These are phyloP conservation scores for Xylaria acuta DNA, from an alignment of 495 filamentous ascomycete genomes.

Conservation along the genomic window DNA sequence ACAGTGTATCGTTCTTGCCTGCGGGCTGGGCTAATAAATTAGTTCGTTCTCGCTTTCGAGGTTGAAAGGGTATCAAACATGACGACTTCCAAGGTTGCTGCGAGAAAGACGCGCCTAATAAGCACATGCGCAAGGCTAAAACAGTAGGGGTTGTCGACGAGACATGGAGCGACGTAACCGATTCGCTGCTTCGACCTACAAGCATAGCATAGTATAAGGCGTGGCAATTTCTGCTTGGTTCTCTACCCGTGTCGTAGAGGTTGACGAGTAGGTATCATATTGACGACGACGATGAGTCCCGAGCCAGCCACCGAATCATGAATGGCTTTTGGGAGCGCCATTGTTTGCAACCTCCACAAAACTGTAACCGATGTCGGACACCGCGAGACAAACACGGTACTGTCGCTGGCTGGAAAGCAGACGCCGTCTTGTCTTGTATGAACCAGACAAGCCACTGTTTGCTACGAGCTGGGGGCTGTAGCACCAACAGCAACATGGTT, in stretches of 20 bases:
- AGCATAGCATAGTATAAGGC: background rate
- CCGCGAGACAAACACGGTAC: background rate
- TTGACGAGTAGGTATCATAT: background rate
- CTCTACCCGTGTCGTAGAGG: background rate
- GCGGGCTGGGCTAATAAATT: background rate
- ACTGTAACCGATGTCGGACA: slow-evolving; percentile 20
- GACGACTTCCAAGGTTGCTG: background rate
- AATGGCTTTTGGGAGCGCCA: background rate
- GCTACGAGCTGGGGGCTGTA: background rate
- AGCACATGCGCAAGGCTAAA: slow-evolving; percentile 1
- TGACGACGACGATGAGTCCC: background rate
- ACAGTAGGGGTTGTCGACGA: background rate
- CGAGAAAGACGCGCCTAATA: background rate
- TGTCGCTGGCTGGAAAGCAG: background rate
- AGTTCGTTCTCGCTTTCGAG: slow-evolving; percentile 5
- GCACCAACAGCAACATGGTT: background rate
- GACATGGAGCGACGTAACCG: background rate
- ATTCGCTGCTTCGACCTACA: background rate
- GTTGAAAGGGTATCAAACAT: slow-evolving; percentile 12
- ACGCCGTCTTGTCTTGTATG: background rate
- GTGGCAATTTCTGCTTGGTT: slow-evolving; percentile 11
- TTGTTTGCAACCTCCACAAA: background rate
- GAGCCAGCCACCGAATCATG: background rate
- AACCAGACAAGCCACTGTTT: background rate
- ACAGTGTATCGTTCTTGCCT: slow-evolving; percentile 5